Evolutionary conservation across 1,284 basidiomycete species (phyloP), one percentile per base, ranked within the genome.

Genomic region (Phenoliferia sp.): DNA sequence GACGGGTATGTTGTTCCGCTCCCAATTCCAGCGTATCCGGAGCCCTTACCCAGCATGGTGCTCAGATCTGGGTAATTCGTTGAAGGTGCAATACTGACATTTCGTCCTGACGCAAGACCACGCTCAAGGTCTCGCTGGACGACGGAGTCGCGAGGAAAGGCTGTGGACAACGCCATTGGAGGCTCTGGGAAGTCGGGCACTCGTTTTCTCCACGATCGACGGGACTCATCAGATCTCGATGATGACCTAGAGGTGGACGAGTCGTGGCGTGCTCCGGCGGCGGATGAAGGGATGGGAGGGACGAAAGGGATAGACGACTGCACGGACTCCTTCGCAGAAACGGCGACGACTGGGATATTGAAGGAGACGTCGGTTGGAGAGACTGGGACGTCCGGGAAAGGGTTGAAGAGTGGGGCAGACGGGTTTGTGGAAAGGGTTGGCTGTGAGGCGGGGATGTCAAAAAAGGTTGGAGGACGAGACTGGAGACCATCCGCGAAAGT

Each of bases 391-490:
- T 31, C 7, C 28, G 31, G 28, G 28, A 3, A 17, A 5, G 3
- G 56, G 56, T 35, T 58, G 56, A 35, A 34, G 22, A n/a, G 56
- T 54, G 7, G 15, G 15, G 39, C 12, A 12, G 39, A 22, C 50
- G 50, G 22, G 15, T n/a, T 9, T 54, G 7, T 12, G 10, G 60
- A n/a, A 1, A 28, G 19, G 3, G 60, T 3, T 1, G 44, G 32
- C 5, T 22, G 12, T 0, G 31, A 3, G 10, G 55, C 31, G 17
- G 62, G 62, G 17, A 57, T 56, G 63, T 64, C 48, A 34, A 64
- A 64, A 50, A 64, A 64, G 6, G 63, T 64, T 7, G 63, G 63
- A 6, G 63, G 63, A 33, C 63, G 63, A 22, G 57, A 59, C 1
- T 28, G 57, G 17, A 64, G 57, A 3, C 34, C 44, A 12, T 26